Evolutionary conservation across 2,329 filamentous ascomycete genomes (phyloP).

Genomic region (Amauroascus verrucosus): DNA sequence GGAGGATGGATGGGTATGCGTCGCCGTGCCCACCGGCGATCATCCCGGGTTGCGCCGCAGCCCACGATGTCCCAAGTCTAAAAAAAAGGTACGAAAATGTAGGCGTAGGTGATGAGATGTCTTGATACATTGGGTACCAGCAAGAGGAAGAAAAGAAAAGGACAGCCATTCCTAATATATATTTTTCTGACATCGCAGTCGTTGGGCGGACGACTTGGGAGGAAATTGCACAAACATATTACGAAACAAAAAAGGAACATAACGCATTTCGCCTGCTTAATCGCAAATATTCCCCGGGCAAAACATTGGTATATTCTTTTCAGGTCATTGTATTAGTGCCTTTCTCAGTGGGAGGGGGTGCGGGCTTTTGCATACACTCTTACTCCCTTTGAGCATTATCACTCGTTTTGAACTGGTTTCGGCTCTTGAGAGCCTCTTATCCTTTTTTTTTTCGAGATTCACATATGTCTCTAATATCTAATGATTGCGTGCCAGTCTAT

Average conservation of each 20-base stretch:
- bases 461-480: constrained; percentile 3
- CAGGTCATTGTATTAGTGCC: not conserved
- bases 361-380: too few relatives aligned
- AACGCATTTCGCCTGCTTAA: not conserved
- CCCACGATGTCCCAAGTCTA: constrained; percentile 19
- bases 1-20: constrained; percentile 10
- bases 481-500: not conserved
- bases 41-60: not conserved
- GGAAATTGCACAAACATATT: not conserved
- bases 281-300: not conserved
- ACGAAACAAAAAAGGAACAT: not conserved
- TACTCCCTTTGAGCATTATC: not conserved
- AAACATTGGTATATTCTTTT: not conserved
- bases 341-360: too few relatives aligned
- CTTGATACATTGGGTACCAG: too few relatives aligned
- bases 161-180: too few relatives aligned
- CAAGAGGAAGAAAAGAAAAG: too few relatives aligned
- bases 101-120: not conserved
- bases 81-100: not conserved
- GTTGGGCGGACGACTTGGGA: too few relatives aligned
- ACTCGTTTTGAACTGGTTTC: constrained; percentile 2
- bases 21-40: constrained; percentile 13
- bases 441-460: not conserved
- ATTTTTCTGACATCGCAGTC: too few relatives aligned
- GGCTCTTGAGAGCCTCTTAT: not conserved